Base-by-base conservation (phyloP, 257 asterid species). In the Nicotiana undulata region DNA sequence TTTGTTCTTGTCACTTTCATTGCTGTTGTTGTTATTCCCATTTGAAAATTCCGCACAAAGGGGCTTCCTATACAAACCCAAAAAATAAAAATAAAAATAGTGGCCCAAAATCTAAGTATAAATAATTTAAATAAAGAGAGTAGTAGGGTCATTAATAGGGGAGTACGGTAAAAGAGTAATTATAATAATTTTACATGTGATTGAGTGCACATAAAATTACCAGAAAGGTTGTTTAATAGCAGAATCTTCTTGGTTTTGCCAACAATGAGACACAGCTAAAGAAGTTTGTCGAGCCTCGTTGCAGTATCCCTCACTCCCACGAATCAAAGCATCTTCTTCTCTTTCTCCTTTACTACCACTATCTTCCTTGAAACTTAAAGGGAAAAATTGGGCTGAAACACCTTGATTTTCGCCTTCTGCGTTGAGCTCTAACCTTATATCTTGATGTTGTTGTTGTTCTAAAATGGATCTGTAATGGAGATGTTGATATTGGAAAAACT, bases 231-330 rank as follows among this genome's bases (percentile, higher is more conserved):
- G 89, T 87, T 88, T 83, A 79, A 76, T 79, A 11, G 88, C 76
- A 31, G 90, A 89, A 86, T 91, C 93, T 86, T 83, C 85, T 91
- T 83, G 93, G 63, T 87, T 86, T 76, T 86, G 91, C 92, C 91
- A 87, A 78, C 81, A 84, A 70, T 89, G 93, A 77, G 84, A 88
- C 83, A 82, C 84, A 81, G 86, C 89, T 31, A 85, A 86, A 52
- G 89, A 85, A 81, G 88, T 53, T 28, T 84, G 83, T 80, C 89
- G 86, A 84, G 83, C 40, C 75, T 83, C 87, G 76, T 86, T 86
- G 67, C 81, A 63, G 61, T 59, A 88, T 66, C 79, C 83, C 87
- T 88, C 85, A 86, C 88, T 82, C 84, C 89, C 90, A 85, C 86
- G 87, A 63, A 85, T 44, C 82, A 84, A 76, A 76, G 80, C 84